Evolutionary conservation across 495 filamentous ascomycete species (phyloP).

Genomic region (Bryoglossum gracile): DNA sequence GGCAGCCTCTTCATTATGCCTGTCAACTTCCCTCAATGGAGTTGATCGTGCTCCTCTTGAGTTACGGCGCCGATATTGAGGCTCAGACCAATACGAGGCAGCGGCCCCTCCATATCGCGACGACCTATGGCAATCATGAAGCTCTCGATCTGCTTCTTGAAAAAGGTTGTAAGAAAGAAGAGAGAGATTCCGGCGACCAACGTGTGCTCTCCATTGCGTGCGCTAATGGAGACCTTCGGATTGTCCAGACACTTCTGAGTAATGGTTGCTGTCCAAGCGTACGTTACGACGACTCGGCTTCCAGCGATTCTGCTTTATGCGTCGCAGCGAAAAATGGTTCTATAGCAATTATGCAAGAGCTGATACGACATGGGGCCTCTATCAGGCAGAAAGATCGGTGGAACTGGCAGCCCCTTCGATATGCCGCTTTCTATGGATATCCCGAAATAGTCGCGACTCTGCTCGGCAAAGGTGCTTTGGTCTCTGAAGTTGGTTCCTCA

Average conservation of each 20-base stretch:
- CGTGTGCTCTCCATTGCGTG: slow-evolving; percentile 29
- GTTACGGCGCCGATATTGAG: slow-evolving; percentile 35
- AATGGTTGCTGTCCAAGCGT: not conserved
- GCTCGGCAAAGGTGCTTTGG: slow-evolving; percentile 11
- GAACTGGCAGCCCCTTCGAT: slow-evolving; percentile 35
- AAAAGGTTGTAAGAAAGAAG: slow-evolving; percentile 33
- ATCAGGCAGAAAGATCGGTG: slow-evolving; percentile 34
- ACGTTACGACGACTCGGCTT: no score
- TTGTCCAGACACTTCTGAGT: not conserved
- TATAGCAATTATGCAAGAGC: slow-evolving; percentile 30
- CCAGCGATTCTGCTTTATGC: slow-evolving; percentile 1
- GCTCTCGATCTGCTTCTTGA: slow-evolving; percentile 2
- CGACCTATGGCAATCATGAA: slow-evolving; percentile 14
- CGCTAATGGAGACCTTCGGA: not conserved
- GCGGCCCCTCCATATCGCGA: slow-evolving; percentile 37
- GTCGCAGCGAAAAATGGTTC: not conserved
- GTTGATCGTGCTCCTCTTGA: slow-evolving; percentile 34
- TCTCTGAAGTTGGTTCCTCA: no score
- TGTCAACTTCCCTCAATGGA: slow-evolving; percentile 31
- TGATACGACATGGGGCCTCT: slow-evolving; percentile 33
- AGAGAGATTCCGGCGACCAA: slow-evolving; percentile 33
- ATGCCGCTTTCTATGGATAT: slow-evolving; percentile 37
- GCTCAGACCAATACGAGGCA: slow-evolving; percentile 27
- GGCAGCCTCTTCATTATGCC: slow-evolving; percentile 41
- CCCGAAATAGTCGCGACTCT: slow-evolving; percentile 28